Percentiles rank a stretch among this genome's conserved stretches.
Conservation (phyloP, 2,329 filamentous ascomycete species). For the Raffaelea arxii region DNA sequence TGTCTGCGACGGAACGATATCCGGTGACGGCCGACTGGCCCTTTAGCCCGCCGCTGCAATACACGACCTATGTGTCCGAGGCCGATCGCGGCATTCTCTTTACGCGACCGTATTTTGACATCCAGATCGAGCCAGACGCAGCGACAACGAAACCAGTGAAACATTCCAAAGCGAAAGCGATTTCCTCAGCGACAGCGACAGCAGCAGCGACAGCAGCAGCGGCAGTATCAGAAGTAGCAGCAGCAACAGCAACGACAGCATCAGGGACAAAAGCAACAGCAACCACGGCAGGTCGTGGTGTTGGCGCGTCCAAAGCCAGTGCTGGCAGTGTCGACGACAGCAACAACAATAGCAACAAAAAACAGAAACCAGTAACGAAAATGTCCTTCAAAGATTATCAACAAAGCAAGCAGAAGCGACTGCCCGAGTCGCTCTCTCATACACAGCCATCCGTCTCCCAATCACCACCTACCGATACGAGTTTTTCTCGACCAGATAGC, state of each 20-base stretch:
- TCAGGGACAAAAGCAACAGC: neutral
- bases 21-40: conserved; percentile 34
- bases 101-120: conserved; percentile 47
- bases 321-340: neutral
- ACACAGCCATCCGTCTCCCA: too few relatives aligned
- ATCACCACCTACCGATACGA: too few relatives aligned
- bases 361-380: conserved; percentile 30
- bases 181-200: conserved; percentile 11
- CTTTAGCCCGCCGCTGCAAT: conserved; percentile 38
- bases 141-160: too few relatives aligned
- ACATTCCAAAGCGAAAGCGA: too few relatives aligned
- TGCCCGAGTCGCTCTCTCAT: conserved; percentile 28
- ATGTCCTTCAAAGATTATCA: conserved; percentile 50
- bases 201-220: conserved; percentile 9
- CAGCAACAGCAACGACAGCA: neutral
- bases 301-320: neutral
- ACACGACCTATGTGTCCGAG: conserved; percentile 47
- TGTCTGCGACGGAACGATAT: conserved; percentile 38
- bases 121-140: conserved; percentile 37
- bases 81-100: conserved; percentile 48
- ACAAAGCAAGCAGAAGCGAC: conserved; percentile 36
- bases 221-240: neutral
- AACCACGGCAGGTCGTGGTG: neutral
- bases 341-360: conserved; percentile 15
- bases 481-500: too few relatives aligned